These are phyloP conservation scores for Ruellia speciosa DNA, from an alignment of 305 asterid genomes.

Conservation along the genomic window DNA sequence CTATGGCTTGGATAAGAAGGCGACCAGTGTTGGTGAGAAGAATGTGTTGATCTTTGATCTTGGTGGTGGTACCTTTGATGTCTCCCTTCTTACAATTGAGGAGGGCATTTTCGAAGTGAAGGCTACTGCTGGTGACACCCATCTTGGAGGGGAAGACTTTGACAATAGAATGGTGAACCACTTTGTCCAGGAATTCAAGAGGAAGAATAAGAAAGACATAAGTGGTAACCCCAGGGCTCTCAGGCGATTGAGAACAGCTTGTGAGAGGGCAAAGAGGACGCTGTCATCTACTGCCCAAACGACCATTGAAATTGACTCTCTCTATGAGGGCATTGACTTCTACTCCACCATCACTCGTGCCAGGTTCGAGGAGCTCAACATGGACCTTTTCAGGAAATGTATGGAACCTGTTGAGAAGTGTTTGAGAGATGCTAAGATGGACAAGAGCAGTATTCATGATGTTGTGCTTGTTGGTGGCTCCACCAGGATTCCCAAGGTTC, in stretches of 20 bases:
- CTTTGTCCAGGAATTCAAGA: conserved; percentile 67
- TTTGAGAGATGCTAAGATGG: conserved; percentile 72
- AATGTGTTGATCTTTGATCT: conserved; percentile 64
- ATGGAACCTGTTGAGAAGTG: conserved; percentile 82
- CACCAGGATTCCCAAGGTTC: conserved; percentile 73
- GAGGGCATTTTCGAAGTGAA: conserved; percentile 76
- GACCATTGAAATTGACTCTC: conserved; percentile 65
- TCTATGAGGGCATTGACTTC: conserved; percentile 66
- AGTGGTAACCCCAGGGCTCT: conserved; percentile 58
- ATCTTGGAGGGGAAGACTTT: conserved; percentile 70
- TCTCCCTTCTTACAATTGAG: conserved; percentile 66
- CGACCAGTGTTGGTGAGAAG: conserved; percentile 66
- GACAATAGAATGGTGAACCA: conserved; percentile 74
- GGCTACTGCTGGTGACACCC: conserved; percentile 78
- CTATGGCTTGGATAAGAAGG: conserved; percentile 72
- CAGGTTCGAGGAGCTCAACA: conserved; percentile 67
- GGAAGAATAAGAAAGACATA: conserved; percentile 69
- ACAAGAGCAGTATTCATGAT: conserved; percentile 55
- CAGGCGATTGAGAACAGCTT: conserved; percentile 59
- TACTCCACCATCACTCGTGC: conserved; percentile 73
- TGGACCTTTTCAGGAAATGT: conserved; percentile 69
- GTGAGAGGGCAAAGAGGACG: conserved; percentile 75
- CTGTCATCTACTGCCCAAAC: conserved; percentile 78
- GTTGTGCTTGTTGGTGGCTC: conserved; percentile 84
- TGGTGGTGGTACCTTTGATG: conserved; percentile 80